Evolutionary conservation across 371 early-diverging fungal genomes (phyloP).

Genomic region (Zopfochytrium polystomum): DNA sequence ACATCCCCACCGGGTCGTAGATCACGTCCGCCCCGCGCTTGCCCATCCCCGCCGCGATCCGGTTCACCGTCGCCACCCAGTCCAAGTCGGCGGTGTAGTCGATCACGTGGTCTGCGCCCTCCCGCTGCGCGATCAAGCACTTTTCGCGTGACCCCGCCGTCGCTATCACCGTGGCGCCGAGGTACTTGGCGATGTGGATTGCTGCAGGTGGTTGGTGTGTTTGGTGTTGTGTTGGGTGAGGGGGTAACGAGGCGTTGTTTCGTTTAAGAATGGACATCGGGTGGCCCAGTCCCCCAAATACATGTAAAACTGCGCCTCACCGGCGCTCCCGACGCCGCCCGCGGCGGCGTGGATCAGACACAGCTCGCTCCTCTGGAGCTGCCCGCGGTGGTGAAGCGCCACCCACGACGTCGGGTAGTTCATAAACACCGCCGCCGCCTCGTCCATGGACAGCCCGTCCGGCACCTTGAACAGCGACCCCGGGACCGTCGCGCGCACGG

Average conservation of each 20-base stretch:
- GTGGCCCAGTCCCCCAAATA: too few relatives aligned
- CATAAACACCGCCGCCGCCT: slow-evolving; percentile 19
- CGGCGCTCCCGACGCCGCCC: too few relatives aligned
- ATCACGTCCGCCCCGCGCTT: slow-evolving; percentile 42
- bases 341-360: slow-evolving; percentile 27
- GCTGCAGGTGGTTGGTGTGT: too few relatives aligned
- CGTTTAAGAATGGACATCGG: too few relatives aligned
- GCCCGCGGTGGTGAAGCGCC: slow-evolving; percentile 9
- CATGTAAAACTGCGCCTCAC: too few relatives aligned
- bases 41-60: slow-evolving; percentile 62
- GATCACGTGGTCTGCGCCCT: slow-evolving; percentile 74
- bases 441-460: slow-evolving; percentile 6
- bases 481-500: too few relatives aligned
- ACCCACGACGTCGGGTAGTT: slow-evolving; percentile 23
- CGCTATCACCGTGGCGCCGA: slow-evolving; percentile 84
- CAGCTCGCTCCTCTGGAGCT: slow-evolving; percentile 18
- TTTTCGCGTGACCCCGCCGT: slow-evolving; percentile 77
- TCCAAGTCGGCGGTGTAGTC: slow-evolving; percentile 73
- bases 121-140: slow-evolving; percentile 61
- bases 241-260: too few relatives aligned
- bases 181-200: slow-evolving; percentile 40
- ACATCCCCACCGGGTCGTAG: slow-evolving; percentile 38
- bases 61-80: slow-evolving; percentile 70
- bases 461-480: slow-evolving; percentile 23
- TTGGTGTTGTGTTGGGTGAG: too few relatives aligned